These are phyloP conservation scores for Myochromella boudieri DNA, from an alignment of 768 basidiomycete genomes.

Conservation along the genomic window DNA sequence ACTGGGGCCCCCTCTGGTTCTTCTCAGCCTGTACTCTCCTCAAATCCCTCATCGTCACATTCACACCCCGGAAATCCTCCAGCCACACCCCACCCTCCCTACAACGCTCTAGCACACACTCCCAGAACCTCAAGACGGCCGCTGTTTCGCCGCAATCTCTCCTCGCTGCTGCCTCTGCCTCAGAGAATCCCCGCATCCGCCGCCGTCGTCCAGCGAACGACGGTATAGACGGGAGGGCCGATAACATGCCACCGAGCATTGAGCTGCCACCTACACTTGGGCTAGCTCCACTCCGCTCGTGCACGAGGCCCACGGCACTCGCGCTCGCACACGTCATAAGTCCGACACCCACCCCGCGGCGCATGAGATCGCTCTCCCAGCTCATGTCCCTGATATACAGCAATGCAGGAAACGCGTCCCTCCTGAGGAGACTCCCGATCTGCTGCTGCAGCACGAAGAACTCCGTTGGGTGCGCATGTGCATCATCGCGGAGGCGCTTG, in stretches of 20 bases:
- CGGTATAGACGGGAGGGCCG: no score
- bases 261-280: no score
- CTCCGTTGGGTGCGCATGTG: slow-evolving; percentile 3
- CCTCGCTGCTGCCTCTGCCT: background rate
- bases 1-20: slow-evolving; percentile 1
- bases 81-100: slow-evolving; percentile 56
- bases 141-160: slow-evolving; percentile 13
- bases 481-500: slow-evolving; percentile 52
- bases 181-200: background rate
- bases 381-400: slow-evolving; percentile 67
- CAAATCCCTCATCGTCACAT: slow-evolving; percentile 47
- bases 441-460: slow-evolving; percentile 70
- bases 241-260: no score
- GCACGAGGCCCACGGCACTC: slow-evolving; percentile 2
- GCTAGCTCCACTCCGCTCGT: background rate
- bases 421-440: slow-evolving; percentile 55
- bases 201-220: no score
- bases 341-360: slow-evolving; percentile 28
- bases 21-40: slow-evolving; percentile 22
- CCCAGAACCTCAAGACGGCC: slow-evolving; percentile 42
- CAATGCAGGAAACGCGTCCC: slow-evolving; percentile 62
- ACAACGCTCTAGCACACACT: slow-evolving; percentile 48
- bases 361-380: slow-evolving; percentile 53
- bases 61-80: slow-evolving; percentile 63
- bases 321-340: slow-evolving; percentile 7